A percentile compares a stretch with the other conserved stretches of the same genome.
Conservation (phyloP, 2,329 filamentous ascomycete genomes). For the Colletotrichum spaethianum region DNA sequence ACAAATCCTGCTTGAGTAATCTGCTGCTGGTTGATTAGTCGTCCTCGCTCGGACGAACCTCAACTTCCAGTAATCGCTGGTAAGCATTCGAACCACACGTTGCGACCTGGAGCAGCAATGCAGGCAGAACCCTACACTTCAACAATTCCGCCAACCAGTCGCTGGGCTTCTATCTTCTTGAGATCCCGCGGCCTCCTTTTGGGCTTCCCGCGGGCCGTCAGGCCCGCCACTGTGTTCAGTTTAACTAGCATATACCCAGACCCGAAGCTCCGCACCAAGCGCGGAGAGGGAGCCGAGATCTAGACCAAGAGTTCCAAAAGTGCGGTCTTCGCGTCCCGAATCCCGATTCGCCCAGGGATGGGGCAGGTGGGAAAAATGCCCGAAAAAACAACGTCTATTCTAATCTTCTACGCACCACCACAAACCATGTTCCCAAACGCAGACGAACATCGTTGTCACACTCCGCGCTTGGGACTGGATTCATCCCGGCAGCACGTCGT, state of each 20-base stretch:
- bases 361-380: background rate
- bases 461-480: constrained; percentile 5
- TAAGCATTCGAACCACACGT: background rate
- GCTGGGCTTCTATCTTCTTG: too few relatives aligned
- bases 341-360: background rate
- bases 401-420: background rate
- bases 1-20: background rate
- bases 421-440: background rate
- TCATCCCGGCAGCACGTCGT: constrained; percentile 18
- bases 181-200: background rate
- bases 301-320: background rate
- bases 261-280: constrained; percentile 5
- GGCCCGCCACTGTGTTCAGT: too few relatives aligned
- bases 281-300: background rate
- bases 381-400: background rate
- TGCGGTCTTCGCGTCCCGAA: constrained; percentile 4
- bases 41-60: background rate
- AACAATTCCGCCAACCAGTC: background rate
- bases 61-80: background rate
- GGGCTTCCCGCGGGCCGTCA: background rate
- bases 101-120: background rate
- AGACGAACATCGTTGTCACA: constrained; percentile 28
- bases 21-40: background rate
- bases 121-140: background rate
- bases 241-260: background rate